A percentile compares a stretch with the other conserved stretches of the same genome.
Conservation (phyloP, 345 rosid genomes). For the Durio zibethinus region DNA sequence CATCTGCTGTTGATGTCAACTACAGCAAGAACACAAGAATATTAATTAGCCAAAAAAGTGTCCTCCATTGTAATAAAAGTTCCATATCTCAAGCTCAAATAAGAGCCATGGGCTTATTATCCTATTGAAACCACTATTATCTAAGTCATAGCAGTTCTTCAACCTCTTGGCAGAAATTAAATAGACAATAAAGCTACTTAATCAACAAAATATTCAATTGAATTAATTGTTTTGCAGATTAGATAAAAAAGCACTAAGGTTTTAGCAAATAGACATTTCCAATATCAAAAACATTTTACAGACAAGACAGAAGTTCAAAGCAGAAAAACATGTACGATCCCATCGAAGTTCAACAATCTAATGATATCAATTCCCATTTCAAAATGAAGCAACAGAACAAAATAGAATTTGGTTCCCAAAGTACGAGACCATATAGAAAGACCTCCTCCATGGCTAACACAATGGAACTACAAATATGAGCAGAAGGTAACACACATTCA, state of each 20-base stretch:
- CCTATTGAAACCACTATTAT: neutral
- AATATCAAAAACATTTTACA: neutral
- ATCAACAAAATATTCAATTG: neutral
- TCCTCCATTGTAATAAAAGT: neutral
- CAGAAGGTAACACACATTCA: neutral
- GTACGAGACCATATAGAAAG: neutral
- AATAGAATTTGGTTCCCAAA: neutral
- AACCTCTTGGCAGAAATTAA: neutral
- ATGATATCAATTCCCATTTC: neutral
- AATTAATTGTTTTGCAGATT: neutral
- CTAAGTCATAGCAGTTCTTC: neutral
- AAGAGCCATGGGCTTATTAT: neutral
- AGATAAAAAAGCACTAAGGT: neutral
- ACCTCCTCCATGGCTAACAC: neutral
- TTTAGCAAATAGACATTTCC: neutral
- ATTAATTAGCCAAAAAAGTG: neutral
- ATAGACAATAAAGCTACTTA: neutral
- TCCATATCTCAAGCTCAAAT: neutral
- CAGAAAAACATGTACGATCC: neutral
- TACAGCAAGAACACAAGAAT: conserved; percentile 14
- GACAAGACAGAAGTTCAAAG: conserved; percentile 1
- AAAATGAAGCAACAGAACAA: neutral
- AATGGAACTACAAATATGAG: neutral
- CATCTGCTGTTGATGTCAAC: conserved; percentile 47
- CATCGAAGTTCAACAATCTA: neutral